A percentile compares a stretch with the other conserved stretches of the same genome.
These are phyloP conservation scores for Quercus lobata DNA, from an alignment of 331 rosid genomes.

Conservation along the genomic window DNA sequence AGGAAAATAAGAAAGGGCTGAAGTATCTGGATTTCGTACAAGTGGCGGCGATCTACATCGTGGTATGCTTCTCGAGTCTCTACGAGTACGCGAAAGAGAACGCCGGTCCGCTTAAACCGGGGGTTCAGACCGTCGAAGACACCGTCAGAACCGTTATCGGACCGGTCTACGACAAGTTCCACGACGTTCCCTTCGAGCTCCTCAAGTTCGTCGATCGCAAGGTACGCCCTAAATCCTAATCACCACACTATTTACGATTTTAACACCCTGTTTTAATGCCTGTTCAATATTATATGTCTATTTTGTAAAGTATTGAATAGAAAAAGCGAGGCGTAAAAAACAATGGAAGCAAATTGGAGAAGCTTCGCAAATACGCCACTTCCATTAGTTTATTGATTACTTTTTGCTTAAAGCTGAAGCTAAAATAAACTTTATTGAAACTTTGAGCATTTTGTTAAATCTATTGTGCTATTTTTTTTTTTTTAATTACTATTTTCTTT, in stretches of 20 bases:
- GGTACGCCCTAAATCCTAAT: conserved; percentile 15
- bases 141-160: conserved; percentile 41
- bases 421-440: no score
- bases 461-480: no score
- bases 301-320: no score
- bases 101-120: conserved; percentile 46
- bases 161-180: conserved; percentile 50
- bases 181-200: conserved; percentile 39
- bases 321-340: no score
- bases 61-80: conserved; percentile 28
- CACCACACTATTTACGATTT: not conserved
- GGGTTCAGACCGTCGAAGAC: conserved; percentile 47
- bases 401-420: no score
- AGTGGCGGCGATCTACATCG: conserved; percentile 36
- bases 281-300: no score
- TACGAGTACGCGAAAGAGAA: conserved; percentile 51
- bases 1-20: conserved; percentile 19
- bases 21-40: conserved; percentile 45
- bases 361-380: no score
- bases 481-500: no score
- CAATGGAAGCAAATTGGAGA: no score
- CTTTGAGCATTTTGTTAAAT: no score
- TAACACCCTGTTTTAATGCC: no score
- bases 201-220: conserved; percentile 44
- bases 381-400: no score